Percentiles rank a stretch among this genome's conserved stretches.
Evolutionary conservation across 176 grass and related monocot genomes (phyloP).

Genomic region (Avena eriantha): DNA sequence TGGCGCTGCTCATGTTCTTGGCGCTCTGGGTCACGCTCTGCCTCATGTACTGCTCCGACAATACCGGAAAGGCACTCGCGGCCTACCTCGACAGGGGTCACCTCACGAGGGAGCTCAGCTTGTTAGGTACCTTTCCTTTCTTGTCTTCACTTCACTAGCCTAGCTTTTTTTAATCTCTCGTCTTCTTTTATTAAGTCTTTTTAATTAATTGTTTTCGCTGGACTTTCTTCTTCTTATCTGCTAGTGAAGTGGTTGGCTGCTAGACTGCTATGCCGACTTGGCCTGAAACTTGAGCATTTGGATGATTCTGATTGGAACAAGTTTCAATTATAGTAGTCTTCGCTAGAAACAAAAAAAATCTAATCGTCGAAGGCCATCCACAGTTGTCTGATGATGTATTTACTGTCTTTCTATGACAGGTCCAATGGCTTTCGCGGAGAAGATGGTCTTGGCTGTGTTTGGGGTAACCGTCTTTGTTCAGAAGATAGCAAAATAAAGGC

Average conservation of each 20-base stretch:
- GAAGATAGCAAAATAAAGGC: too few relatives aligned
- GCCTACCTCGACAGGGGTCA: constrained; percentile 79
- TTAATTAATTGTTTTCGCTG: too few relatives aligned
- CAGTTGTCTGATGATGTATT: not conserved
- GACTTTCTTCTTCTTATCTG: not conserved
- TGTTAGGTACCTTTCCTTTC: constrained; percentile 54
- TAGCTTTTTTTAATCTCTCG: too few relatives aligned
- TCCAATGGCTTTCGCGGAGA: constrained; percentile 95
- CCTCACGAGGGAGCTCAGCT: constrained; percentile 76
- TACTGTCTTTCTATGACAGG: constrained; percentile 47
- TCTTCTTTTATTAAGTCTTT: too few relatives aligned
- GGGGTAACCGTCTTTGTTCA: constrained; percentile 46
- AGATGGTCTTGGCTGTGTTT: constrained; percentile 85
- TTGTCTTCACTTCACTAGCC: not conserved
- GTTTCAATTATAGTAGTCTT: not conserved
- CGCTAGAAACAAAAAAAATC: not conserved
- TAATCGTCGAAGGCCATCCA: not conserved
- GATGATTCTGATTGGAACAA: not conserved
- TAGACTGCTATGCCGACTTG: not conserved
- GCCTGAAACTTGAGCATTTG: not conserved
- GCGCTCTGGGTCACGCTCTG: constrained; percentile 67
- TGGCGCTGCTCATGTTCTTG: constrained; percentile 71
- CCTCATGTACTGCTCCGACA: constrained; percentile 71
- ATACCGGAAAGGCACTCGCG: constrained; percentile 61
- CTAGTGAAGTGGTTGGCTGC: not conserved